Evolutionary conservation across 192 early-diverging fungal species (phyloP), one percentile per base, ranked within the genome.

Genomic region (Coemansia aciculifera): DNA sequence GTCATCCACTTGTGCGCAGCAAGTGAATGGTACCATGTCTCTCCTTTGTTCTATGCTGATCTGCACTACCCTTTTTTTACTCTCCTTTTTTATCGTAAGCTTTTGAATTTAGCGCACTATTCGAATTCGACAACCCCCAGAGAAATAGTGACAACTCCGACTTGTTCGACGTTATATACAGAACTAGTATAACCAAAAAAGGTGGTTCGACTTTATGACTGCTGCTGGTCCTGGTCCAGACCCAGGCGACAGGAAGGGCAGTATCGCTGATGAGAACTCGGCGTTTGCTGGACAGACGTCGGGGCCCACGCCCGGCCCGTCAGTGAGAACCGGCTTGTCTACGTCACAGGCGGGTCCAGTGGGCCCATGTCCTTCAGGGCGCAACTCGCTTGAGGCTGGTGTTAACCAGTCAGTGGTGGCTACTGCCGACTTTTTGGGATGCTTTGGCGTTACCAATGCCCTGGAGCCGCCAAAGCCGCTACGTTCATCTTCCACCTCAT

Each of bases 391-490:
- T n/a, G 52, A 56, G 29, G 15, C 52, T 34, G 52, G 15, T 31
- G 6, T 4, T 6, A 31, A 23, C 15, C 29, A 29, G 52, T 31
- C 29, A 21, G 44, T 21, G 44, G 23, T 31, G 15, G 52, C 52
- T 31, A 44, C 24, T 31, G 13, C 51, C 29, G 31, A 17, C 52
- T 56, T 56, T 56, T 29, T 56, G 52, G 52, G 29, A 29, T 56
- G 52, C 52, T 56, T 56, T 56, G 52, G 52, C 12, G 52, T 56
- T n/a, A 17, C 52, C 52, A 56, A 56, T 31, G 52, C 52, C 13
- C 52, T 56, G 52, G 52, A 56, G 15, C 52, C 52, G 2, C 52
- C 52, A 15, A 56, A 29, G 52, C 52, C 52, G 52, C 52, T 32
- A 3, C 52, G 52, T 13, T 34, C 52, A 52, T 52, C 49, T 15